Conservation (phyloP, 768 basidiomycete genomes). For the Infundibulicybe gibba region DNA sequence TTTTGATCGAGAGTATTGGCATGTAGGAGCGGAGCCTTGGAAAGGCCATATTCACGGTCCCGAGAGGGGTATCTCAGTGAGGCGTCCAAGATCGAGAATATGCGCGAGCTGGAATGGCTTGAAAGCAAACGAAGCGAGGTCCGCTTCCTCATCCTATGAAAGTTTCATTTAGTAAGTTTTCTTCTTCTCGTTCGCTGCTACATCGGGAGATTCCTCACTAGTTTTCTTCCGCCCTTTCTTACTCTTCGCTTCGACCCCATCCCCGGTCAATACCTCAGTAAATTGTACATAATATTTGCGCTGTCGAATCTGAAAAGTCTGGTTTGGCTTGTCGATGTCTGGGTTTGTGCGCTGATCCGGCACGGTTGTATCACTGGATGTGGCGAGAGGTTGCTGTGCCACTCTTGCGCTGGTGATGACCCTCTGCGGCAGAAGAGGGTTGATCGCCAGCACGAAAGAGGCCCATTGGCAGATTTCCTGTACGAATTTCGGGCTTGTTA, state of each 20-base stretch:
- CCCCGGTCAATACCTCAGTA: constrained; percentile 7
- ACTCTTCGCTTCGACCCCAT: constrained; percentile 14
- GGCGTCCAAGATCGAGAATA: constrained; percentile 76
- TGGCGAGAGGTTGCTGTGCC: constrained; percentile 50
- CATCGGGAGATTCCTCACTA: constrained; percentile 9
- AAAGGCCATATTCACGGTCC: constrained; percentile 45
- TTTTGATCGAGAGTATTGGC: constrained; percentile 4
- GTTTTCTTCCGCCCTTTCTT: constrained; percentile 22
- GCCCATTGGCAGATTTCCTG: constrained; percentile 47
- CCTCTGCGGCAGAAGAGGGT: constrained; percentile 5
- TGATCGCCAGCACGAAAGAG: constrained; percentile 39
- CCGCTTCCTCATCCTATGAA: constrained; percentile 35
- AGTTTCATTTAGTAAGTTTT: constrained; percentile 31
- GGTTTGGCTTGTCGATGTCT: constrained; percentile 13
- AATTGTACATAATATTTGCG: constrained; percentile 28
- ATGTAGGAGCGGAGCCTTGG: constrained; percentile 10
- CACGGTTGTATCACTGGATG: constrained; percentile 45
- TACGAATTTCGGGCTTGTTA: constrained; percentile 59
- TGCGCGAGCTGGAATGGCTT: constrained; percentile 76
- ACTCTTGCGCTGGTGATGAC: constrained; percentile 46
- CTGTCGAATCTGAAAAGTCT: constrained; percentile 36
- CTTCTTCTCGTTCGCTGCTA: constrained; percentile 15
- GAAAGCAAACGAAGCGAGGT: constrained; percentile 71
- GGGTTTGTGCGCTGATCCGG: constrained; percentile 40
- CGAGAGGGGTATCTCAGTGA: constrained; percentile 57